Conservation (phyloP, 2,329 filamentous ascomycete species). For the Raffaelea albimanens region DNA sequence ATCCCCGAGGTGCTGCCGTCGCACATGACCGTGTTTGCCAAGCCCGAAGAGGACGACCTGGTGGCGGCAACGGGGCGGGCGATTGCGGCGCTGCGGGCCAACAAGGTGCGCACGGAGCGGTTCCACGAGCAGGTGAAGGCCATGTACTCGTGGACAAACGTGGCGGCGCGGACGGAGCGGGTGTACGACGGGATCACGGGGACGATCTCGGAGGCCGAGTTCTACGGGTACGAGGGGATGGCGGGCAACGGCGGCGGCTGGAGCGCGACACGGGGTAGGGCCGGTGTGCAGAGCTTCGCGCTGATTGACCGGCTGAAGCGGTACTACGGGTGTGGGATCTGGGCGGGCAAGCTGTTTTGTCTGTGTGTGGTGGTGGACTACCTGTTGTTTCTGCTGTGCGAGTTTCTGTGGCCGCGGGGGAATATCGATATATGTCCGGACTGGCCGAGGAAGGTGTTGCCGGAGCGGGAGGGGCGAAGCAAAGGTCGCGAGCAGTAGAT, state of each 20-base stretch:
- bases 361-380: slow-evolving; percentile 93
- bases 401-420: slow-evolving; percentile 76
- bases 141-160: slow-evolving; percentile 99
- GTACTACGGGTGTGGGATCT: slow-evolving; percentile 96
- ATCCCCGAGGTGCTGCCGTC: slow-evolving; percentile 92
- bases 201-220: slow-evolving; percentile 74
- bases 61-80: slow-evolving; percentile 83
- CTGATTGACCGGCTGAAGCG: slow-evolving; percentile 90
- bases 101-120: slow-evolving; percentile 79
- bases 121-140: slow-evolving; percentile 96
- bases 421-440: slow-evolving; percentile 82
- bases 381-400: slow-evolving; percentile 76
- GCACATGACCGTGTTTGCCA: slow-evolving; percentile 96
- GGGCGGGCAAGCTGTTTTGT: slow-evolving; percentile 96
- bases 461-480: slow-evolving; percentile 24
- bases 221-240: slow-evolving; percentile 66
- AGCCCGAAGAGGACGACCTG: slow-evolving; percentile 91
- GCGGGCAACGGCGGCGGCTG: slow-evolving; percentile 34
- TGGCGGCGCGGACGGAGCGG: slow-evolving; percentile 84
- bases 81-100: slow-evolving; percentile 75
- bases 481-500: too few species aligned
- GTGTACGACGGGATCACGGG: slow-evolving; percentile 92
- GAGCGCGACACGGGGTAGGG: slow-evolving; percentile 61
- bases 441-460: slow-evolving; percentile 70
- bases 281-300: slow-evolving; percentile 73